Evolutionary conservation across 768 basidiomycete genomes (phyloP), one percentile per base, ranked within the genome.

Genomic region (Kwoniella sp.): DNA sequence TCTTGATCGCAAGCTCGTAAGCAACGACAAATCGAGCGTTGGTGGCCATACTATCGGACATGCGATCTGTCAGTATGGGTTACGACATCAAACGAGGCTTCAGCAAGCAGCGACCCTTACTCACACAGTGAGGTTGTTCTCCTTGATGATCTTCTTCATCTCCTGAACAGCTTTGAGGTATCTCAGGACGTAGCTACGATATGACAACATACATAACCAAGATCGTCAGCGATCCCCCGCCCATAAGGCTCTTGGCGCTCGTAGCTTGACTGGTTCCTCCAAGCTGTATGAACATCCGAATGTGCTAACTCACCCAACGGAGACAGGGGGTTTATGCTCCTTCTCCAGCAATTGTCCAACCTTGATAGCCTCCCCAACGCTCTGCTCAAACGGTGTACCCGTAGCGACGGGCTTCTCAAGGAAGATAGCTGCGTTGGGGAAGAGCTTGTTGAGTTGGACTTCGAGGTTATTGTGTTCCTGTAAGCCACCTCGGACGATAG

Each of bases 61-160:
- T 44, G 9, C 1, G 7, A 27, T 50, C 5, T 50, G 30, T 33
- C 25, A 51, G 19, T n/a, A n/a, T n/a, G n/a, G n/a, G n/a, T n/a
- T n/a, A n/a, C n/a, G n/a, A n/a, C n/a, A n/a, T n/a, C n/a, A n/a
- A n/a, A n/a, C n/a, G n/a, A n/a, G n/a, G n/a, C n/a, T n/a, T n/a
- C n/a, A n/a, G n/a, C n/a, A n/a, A n/a, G n/a, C n/a, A n/a, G n/a
- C n/a, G n/a, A n/a, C n/a, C n/a, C n/a, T 44, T 4, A 64, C 72
- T 68, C 47, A 74, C 72, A 98, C 93, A 21, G 88, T 88, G 61
- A 98, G 85, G 71, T 92, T 86, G 77, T 96, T 97, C 68, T 94
- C 92, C 71, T 90, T 83, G 76, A 98, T 89, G 77, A 96, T 92
- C 61, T 88, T 85, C 82, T 95, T 94, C 90, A 97, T 95, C 85